Base-by-base conservation (phyloP, 2,329 filamentous ascomycete genomes). In the Peltaster fructicola region DNA sequence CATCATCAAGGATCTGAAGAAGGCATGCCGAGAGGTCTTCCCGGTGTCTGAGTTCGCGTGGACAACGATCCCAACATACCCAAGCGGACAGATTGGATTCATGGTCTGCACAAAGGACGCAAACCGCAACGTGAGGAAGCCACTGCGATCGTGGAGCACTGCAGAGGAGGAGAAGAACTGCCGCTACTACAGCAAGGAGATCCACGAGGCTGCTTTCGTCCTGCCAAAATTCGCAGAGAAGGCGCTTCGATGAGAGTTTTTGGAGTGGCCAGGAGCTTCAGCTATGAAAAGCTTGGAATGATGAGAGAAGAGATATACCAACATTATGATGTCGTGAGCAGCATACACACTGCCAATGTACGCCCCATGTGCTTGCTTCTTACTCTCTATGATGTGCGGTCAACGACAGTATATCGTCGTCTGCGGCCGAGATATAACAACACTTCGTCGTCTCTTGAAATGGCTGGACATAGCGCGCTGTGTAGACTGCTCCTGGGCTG, bases 81-180 rank as follows among this genome's bases (percentile, higher is more conserved):
- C 88, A 39, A 91, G 81, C 29, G 88, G 88, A 52, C 88, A 98
- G 65, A 98, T 98, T 48, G 88, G 88, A 52, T 98, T 98, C 74
- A 93, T 98, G 84, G 80, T 98, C 51, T 95, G 88, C 73, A 79
- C 68, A 74, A 95, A 98, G 72, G 85, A 95, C 52, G 62, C 72
- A 52, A 71, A 58, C 50, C 70, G 73, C 53, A 68, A 98, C 57
- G 68, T 95, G 51, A 80, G 68, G 55, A 78, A 73, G 57, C 88
- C 88, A 26, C 50, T 93, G 34, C 76, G 88, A 48, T 64, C 58
- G 44, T 91, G 82, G 75, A 64, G 70, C 36, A 51, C 65, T 37
- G 84, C 90, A 58, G 82, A 95, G 59, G 88, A 98, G 68, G 73
- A 80, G 49, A 74, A 80, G 56, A 63, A 85, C 45, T 92, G 81